Percentiles rank a stretch among this genome's conserved stretches.
Evolutionary conservation across 306 rosid genomes (phyloP).

Genomic region (Betula pendula): DNA sequence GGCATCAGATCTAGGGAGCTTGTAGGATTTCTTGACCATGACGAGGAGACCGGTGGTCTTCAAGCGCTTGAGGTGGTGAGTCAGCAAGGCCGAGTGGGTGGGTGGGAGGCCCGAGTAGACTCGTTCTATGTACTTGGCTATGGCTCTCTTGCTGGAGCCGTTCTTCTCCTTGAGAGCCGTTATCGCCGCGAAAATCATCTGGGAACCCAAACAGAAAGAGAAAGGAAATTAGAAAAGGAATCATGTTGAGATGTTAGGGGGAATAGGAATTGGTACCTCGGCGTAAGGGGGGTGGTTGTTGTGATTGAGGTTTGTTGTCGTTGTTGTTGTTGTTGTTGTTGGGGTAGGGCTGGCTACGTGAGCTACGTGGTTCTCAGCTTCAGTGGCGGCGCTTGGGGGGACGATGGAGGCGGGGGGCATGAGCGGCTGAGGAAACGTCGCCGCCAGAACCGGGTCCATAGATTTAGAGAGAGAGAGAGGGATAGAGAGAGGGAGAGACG

Average conservation of each 20-base stretch:
- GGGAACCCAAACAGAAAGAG: background rate
- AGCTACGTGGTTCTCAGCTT: conserved; percentile 32
- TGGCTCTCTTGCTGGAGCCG: conserved; percentile 84
- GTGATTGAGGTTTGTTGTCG: too few relatives aligned
- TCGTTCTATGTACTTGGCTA: conserved; percentile 72
- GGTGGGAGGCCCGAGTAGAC: conserved; percentile 56
- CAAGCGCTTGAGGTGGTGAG: conserved; percentile 69
- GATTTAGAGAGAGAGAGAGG: conserved; percentile 23
- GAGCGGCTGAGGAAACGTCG: conserved; percentile 31
- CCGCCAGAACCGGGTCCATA: conserved; percentile 57
- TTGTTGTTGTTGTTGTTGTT: too few relatives aligned
- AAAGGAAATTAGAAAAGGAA: background rate
- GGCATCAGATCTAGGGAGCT: conserved; percentile 62
- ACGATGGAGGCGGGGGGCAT: conserved; percentile 9
- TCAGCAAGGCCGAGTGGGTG: conserved; percentile 56
- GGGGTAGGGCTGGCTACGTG: too few relatives aligned
- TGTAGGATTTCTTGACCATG: conserved; percentile 77
- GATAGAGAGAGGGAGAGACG: conserved; percentile 6
- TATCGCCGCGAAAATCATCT: conserved; percentile 81
- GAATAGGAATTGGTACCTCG: conserved; percentile 39
- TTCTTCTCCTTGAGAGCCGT: conserved; percentile 65
- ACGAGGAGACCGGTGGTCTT: conserved; percentile 55
- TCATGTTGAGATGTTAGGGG: too few relatives aligned
- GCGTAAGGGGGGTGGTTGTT: conserved; percentile 74
- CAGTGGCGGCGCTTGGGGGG: background rate